Evolutionary conservation across 192 early-diverging fungal species (phyloP).

Genomic region (Podila epigama): DNA sequence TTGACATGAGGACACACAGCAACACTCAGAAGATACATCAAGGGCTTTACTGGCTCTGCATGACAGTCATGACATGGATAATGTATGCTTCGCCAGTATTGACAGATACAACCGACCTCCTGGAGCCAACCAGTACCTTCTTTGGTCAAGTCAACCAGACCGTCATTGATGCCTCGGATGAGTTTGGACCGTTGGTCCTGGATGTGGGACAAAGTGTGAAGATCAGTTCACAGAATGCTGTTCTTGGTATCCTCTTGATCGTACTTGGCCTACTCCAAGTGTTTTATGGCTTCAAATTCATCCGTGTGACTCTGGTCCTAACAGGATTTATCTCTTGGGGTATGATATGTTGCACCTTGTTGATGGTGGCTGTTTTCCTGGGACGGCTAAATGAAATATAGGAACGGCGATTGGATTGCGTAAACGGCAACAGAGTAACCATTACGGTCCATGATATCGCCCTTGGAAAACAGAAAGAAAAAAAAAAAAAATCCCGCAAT

Average conservation of each 20-base stretch:
- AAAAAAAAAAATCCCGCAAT: not conserved
- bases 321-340: slow-evolving; percentile 39
- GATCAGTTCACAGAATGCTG: slow-evolving; percentile 11
- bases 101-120: not conserved
- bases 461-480: no score
- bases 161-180: not conserved
- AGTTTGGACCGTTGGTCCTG: slow-evolving; percentile 5
- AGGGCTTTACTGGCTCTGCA: no score
- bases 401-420: not conserved
- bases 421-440: no score
- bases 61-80: not conserved
- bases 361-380: no score
- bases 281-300: slow-evolving; percentile 40
- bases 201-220: slow-evolving; percentile 32
- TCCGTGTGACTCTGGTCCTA: slow-evolving; percentile 24
- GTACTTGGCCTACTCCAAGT: slow-evolving; percentile 14
- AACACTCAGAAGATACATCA: no score
- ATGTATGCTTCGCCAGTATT: not conserved
- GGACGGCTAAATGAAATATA: no score
- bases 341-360: no score
- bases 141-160: not conserved
- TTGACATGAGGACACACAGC: no score
- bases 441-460: no score
- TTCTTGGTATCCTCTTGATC: slow-evolving; percentile 20
- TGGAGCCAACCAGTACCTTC: not conserved